A percentile compares a stretch with the other conserved stretches of the same genome.
These are phyloP conservation scores for Tilletia indica DNA, from an alignment of 1,284 basidiomycete species.

Conservation along the genomic window DNA sequence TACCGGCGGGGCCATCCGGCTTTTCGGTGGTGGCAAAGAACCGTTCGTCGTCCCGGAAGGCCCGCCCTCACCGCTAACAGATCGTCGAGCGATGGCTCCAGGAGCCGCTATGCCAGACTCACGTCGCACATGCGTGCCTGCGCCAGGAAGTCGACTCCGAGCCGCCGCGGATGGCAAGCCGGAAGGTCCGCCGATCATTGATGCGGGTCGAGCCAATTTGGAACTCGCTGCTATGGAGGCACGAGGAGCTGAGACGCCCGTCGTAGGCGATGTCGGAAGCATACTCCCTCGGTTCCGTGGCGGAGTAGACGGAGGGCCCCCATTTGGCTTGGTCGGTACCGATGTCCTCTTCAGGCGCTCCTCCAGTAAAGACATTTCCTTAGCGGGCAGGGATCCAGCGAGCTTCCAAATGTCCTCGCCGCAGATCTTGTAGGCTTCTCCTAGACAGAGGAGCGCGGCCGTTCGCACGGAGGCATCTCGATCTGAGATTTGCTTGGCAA, in stretches of 20 bases:
- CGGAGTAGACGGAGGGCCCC: neutral
- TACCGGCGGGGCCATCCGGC: neutral
- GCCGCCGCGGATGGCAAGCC: slow-evolving; percentile 1
- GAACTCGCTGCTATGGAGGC: neutral
- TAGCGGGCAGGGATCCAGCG: slow-evolving; percentile 73
- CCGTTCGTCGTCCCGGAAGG: neutral
- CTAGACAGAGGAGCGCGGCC: slow-evolving; percentile 73
- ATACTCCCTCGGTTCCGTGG: slow-evolving; percentile 56
- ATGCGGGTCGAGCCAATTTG: slow-evolving; percentile 1
- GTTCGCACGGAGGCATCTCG: slow-evolving; percentile 82
- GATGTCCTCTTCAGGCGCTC: slow-evolving; percentile 80
- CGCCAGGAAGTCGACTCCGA: slow-evolving; percentile 27
- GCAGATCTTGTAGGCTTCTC: slow-evolving; percentile 78
- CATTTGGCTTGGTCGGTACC: slow-evolving; percentile 26
- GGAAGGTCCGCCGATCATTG: slow-evolving; percentile 8
- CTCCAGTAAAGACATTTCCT: slow-evolving; percentile 86
- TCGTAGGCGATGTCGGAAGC: slow-evolving; percentile 18
- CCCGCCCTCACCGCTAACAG: neutral
- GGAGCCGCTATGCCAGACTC: slow-evolving; percentile 28
- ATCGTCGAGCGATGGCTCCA: slow-evolving; percentile 15
- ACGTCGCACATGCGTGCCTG: slow-evolving; percentile 24
- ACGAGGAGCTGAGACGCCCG: slow-evolving; percentile 21
- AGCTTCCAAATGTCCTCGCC: slow-evolving; percentile 82
- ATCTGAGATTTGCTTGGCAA: slow-evolving; percentile 80
- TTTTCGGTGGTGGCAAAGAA: neutral